Evolutionary conservation across 2,329 filamentous ascomycete species (phyloP), one percentile per base, ranked within the genome.

Genomic region (Sporothrix globosa): DNA sequence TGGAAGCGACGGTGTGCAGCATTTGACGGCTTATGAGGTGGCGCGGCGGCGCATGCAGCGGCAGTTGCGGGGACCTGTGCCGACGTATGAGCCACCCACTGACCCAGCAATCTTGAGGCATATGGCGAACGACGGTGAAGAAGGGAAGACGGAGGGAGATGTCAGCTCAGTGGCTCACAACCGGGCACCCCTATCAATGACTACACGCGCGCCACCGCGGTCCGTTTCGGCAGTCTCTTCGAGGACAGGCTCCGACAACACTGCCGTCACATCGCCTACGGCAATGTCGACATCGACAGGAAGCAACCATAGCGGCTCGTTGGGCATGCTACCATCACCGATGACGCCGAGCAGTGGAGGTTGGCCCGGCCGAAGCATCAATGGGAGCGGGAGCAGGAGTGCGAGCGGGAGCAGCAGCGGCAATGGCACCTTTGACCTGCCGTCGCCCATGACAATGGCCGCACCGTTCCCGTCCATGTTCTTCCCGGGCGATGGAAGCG

Each of bases 41-140:
- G 83, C 83, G 0, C 79, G 82, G 71, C 80, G 81, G 70, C 87
- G 86, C 75, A 75, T 87, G 41, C 83, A 85, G 19, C 80, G 81
- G 61, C 84, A 86, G 71, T 80, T 86, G 39, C 82, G 83, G 72
- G 83, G 84, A 0, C 83, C 83, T 1, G 81, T 84, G 6, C 83
- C 85, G 4, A 80, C 81, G 10, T 86, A 86, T 74, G 79, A 79
- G 0, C 83, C 83, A n/a, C 79, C 82, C 0, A 73, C 75, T 44
- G 78, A 76, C 14, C 75, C 67, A 14, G 74, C 77, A 39, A 74
- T 75, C 30, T 41, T 56, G 13, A 24, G 46, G 19, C 13, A 24
- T 17, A 52, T 44, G n/a, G 65, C 48, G 4, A 24, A 21, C 24
- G 21, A 21, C 9, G 30, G 17, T 13, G 21, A 54, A 4, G 50